Evolutionary conservation across 768 basidiomycete species (phyloP), one percentile per base, ranked within the genome.

Genomic region (Lactarius hengduanensis): DNA sequence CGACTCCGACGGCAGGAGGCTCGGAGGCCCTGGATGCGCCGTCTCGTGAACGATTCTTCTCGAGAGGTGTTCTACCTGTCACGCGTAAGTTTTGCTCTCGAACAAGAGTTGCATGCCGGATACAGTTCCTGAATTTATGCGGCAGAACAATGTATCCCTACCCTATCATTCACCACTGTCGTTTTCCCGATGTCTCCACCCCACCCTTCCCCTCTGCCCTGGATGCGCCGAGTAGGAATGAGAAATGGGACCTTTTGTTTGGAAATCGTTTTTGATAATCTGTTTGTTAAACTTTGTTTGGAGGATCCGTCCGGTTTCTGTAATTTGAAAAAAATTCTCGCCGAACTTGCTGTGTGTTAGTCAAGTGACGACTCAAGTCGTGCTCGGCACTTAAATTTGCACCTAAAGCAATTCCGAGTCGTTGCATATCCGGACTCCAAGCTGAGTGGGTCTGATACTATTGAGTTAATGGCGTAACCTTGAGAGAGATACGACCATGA

Each of bases 341-440:
- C 82, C 3, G 88, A 94, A 69, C 80, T 91, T 20, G 85, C 30
- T 30, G 30, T 30, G 30, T 45, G 20, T 4, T 38, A 10, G 36
- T 20, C 32, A 20, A 26, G 26, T 26, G 26, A 26, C 26, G 26
- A 26, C 26, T 26, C 26, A 26, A 40, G 10, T 54, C 22, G 2
- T 13, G 34, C 32, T 58, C 7, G 30, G 11, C 16, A 13, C 34
- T 32, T 45, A 10, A 66, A 69, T 45, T 59, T 30, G 30, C 30
- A 30, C 30, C 30, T 30, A 30, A 30, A 30, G 6, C 30, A 7
- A 30, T 67, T 34, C 32, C 34, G 2, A 34, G 10, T 61, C 20
- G 55, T 67, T 32, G 55, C 68, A n/a, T 63, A 69, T 28, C 66
- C 69, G 7, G 50, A 56, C 36, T 56, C 60, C 20, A 57, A 64